Percentiles rank a stretch among this genome's conserved stretches.
phyloP scores from a whole-genome alignment of 2,329 filamentous ascomycete genomes.

The Arthrinium phaeospermum region DNA sequence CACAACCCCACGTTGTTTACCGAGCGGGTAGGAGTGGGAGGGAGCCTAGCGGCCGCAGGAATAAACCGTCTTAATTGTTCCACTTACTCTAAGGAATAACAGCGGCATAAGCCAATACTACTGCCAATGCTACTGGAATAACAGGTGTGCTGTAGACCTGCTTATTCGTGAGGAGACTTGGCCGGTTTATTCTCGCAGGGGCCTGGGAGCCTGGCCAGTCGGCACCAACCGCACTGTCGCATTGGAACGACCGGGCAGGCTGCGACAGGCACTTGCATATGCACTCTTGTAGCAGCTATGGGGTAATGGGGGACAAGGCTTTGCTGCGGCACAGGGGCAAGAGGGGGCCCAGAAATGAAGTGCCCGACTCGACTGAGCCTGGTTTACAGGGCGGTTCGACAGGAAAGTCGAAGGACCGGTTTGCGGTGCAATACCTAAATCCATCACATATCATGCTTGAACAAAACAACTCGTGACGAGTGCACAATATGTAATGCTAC shows the following conservation, averaged over 20 bases:
- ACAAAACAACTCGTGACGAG: neutral
- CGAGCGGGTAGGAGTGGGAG: neutral
- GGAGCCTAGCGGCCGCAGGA: too few species aligned
- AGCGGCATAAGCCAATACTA: too few species aligned
- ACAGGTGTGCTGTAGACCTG: too few species aligned
- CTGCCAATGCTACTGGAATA: too few species aligned
- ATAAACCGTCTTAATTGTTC: too few species aligned
- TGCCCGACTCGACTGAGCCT: neutral
- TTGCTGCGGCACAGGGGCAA: neutral
- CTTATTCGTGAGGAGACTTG: too few species aligned
- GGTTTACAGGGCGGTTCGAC: neutral
- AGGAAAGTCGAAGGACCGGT: neutral
- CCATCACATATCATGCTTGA: neutral
- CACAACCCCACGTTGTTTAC: neutral
- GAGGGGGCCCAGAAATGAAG: neutral
- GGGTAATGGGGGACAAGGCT: neutral
- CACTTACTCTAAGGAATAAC: too few species aligned
- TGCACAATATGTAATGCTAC: neutral
- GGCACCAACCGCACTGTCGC: neutral
- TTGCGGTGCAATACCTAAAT: neutral
- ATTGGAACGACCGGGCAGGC: neutral
- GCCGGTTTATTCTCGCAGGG: too few species aligned
- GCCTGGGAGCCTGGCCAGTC: neutral
- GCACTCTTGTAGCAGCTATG: slow-evolving; percentile 11
- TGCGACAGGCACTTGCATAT: slow-evolving; percentile 1